phyloP scores from a whole-genome alignment of 345 rosid species.

The Firmiana major region DNA sequence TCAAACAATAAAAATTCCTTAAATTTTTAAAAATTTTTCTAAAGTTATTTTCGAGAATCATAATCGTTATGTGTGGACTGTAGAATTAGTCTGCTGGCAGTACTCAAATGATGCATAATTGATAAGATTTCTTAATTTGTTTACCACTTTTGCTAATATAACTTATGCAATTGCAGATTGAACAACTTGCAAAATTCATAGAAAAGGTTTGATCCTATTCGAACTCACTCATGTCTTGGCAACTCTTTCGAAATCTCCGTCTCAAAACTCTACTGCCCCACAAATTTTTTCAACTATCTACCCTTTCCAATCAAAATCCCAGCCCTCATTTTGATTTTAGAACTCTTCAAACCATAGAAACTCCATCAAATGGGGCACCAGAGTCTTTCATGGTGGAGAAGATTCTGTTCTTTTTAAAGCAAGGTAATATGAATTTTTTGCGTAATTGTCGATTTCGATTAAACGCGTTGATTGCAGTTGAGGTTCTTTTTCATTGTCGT shows the following conservation, averaged over 20 bases:
- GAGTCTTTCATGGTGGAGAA: constrained; percentile 61
- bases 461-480: constrained; percentile 45
- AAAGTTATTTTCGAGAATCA: too few relatives aligned
- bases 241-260: background rate
- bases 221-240: background rate
- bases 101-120: background rate
- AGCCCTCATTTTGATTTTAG: background rate
- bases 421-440: constrained; percentile 35
- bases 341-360: background rate
- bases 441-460: constrained; percentile 34
- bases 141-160: constrained; percentile 7
- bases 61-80: background rate
- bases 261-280: background rate
- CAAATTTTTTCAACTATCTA: background rate
- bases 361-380: background rate
- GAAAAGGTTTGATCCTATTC: constrained; percentile 41
- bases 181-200: constrained; percentile 56
- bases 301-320: background rate
- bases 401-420: constrained; percentile 49
- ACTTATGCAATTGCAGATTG: constrained; percentile 42
- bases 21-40: too few relatives aligned
- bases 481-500: constrained; percentile 52
- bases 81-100: background rate
- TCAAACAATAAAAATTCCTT: too few relatives aligned
- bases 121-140: background rate